Conservation (phyloP, 2,329 filamentous ascomycete genomes). For the Exophiala dermatitidis region DNA sequence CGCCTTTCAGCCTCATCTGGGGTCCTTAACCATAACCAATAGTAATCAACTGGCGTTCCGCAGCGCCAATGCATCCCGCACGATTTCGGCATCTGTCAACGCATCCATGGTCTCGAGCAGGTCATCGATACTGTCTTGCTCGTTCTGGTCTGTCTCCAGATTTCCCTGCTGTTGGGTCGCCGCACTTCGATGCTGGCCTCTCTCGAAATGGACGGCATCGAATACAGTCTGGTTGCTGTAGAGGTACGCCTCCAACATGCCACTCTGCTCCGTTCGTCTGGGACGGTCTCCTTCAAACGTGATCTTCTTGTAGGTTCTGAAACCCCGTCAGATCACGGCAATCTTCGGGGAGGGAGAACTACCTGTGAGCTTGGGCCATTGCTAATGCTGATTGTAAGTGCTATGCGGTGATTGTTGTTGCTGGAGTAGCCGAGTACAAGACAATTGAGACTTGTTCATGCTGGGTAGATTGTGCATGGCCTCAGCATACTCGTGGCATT, state of each 20-base stretch:
- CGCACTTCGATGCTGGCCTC: not conserved
- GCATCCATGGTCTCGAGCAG: conserved; percentile 14
- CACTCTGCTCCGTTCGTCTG: not conserved
- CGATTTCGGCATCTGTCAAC: conserved; percentile 12
- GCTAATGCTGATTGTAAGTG: not conserved
- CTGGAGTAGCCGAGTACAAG: not conserved
- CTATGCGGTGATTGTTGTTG: not conserved
- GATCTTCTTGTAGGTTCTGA: conserved; percentile 43
- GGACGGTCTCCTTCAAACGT: not conserved
- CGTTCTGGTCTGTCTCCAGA: not conserved
- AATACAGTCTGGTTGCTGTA: conserved; percentile 6
- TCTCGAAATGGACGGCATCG: conserved; percentile 9
- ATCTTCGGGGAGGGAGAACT: not conserved
- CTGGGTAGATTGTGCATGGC: too few relatives aligned
- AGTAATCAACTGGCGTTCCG: conserved; percentile 5
- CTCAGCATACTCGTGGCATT: too few relatives aligned
- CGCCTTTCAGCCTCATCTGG: not conserved
- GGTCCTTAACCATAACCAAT: not conserved
- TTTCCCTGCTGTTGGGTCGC: not conserved
- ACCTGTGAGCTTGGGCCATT: not conserved
- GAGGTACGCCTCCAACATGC: conserved; percentile 12
- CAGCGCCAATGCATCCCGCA: conserved; percentile 7
- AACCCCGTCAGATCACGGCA: conserved; percentile 46
- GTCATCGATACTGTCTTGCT: conserved; percentile 1
- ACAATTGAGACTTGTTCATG: not conserved